Percentiles rank a stretch among this genome's conserved stretches.
Conservation (phyloP, 2,329 filamentous ascomycete species). For the Hymenoscyphus albidus region DNA sequence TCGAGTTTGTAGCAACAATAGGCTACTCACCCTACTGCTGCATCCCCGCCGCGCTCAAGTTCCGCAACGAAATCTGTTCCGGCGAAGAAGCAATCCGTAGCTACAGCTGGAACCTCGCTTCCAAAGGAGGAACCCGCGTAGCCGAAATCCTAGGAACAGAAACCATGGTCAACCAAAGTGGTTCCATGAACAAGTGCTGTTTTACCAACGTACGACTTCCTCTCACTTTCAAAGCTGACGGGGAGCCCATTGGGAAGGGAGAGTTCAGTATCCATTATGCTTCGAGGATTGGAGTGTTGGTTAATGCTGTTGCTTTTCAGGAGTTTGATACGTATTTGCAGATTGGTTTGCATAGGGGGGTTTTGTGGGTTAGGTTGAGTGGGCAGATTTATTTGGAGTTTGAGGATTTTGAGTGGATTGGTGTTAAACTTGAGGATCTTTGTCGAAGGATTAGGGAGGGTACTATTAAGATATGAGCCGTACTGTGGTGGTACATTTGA, state of each 20-base stretch:
- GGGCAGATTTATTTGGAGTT: conserved; percentile 78
- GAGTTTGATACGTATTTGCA: conserved; percentile 63
- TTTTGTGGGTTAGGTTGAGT: conserved; percentile 69
- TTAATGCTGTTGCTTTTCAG: conserved; percentile 40
- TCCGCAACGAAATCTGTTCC: conserved; percentile 63
- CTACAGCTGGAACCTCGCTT: conserved; percentile 62
- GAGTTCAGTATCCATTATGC: conserved; percentile 39
- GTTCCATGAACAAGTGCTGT: conserved; percentile 59
- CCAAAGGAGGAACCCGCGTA: conserved; percentile 55
- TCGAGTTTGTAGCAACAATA: conserved; percentile 72
- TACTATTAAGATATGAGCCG: conserved; percentile 8
- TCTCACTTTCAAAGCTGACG: conserved; percentile 37
- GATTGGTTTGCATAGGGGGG: conserved; percentile 54
- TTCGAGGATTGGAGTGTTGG: conserved; percentile 52
- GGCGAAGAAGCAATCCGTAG: conserved; percentile 66
- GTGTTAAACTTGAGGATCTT: conserved; percentile 39
- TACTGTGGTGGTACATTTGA: neutral
- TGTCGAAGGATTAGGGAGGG: conserved; percentile 47
- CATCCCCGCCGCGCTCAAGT: conserved; percentile 68
- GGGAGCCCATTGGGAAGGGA: conserved; percentile 20
- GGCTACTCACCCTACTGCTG: conserved; percentile 72
- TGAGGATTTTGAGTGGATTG: conserved; percentile 72
- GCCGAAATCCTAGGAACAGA: conserved; percentile 64
- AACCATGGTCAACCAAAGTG: conserved; percentile 61
- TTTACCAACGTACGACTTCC: conserved; percentile 74